phyloP scores from a whole-genome alignment of 306 rosid genomes.

The Crataegus laevigata region DNA sequence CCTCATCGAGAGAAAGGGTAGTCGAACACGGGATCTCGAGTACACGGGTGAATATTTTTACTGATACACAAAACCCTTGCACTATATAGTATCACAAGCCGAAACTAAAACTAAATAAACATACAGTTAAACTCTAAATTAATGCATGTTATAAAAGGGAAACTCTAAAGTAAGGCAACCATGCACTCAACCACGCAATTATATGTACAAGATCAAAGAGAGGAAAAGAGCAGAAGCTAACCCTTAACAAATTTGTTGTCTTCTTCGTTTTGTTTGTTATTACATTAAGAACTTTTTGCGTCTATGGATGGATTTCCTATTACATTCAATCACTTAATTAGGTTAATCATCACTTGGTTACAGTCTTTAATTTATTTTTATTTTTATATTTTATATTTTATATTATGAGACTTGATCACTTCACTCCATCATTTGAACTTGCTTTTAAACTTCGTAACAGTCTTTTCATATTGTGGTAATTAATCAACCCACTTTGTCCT shows the following conservation, averaged over 20 bases:
- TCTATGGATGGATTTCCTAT: background rate
- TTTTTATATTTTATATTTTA: background rate
- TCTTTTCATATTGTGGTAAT: background rate
- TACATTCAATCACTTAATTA: background rate
- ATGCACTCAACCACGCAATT: background rate
- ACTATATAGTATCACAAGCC: too few relatives aligned
- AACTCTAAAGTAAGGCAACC: background rate
- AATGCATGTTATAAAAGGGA: background rate
- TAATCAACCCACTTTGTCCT: background rate
- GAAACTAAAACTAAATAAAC: background rate
- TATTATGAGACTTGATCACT: background rate
- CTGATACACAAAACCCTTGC: too few relatives aligned
- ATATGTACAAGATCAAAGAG: background rate
- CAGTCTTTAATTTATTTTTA: background rate
- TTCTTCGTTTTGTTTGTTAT: background rate
- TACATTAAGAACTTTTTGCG: background rate
- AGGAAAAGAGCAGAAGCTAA: background rate
- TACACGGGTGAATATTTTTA: too few relatives aligned
- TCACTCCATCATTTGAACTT: background rate
- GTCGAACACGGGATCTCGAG: too few relatives aligned
- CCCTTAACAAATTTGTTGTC: background rate
- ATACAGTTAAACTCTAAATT: background rate
- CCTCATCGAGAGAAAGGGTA: background rate
- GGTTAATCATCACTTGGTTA: background rate
- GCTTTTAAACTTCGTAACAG: background rate